Evolutionary conservation across 768 basidiomycete genomes (phyloP), one percentile per base, ranked within the genome.

Genomic region (Boletus reticuloceps): DNA sequence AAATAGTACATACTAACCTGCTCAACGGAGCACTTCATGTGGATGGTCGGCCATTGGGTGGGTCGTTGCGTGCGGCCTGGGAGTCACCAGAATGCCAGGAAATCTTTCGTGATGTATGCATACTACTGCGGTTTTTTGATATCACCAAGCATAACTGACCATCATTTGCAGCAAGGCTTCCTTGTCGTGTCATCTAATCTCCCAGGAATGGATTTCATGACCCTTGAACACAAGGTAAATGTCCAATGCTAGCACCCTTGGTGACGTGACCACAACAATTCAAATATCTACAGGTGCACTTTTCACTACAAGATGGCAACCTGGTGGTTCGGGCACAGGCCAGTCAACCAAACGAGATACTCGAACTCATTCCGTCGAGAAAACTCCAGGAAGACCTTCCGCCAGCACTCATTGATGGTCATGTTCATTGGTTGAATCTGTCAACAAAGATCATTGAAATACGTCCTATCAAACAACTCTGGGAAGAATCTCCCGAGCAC

Each of bases 341-440:
- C 6, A 31, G 16, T 11, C 25, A 20, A 43, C 25, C 20, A 25
- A 40, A 32, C 16, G 39, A 57, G 11, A 22, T 62, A 4, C 25
- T 63, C 1, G 44, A 66, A 34, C 32, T 67, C 17, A 59, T 70
- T 45, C 65, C 69, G 9, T 50, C 29, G 0, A 10, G 36, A 0
- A 54, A n/a, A 12, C 43, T 70, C 4, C 5, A 1, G 13, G 25
- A 34, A 0, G 70, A 70, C 46, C 54, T 71, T 39, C 70, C 70
- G 0, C 34, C n/a, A 1, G 25, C 40, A 1, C 40, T 50, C 29
- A 0, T 70, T 16, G 5, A 44, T 2, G 53, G 11, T 3, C 56
- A 61, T 27, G 49, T 47, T 16, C 69, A 69, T 36, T 72, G 70
- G 69, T 50, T 72, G 19, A 54, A 67, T 39, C 41, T 67, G 0